These are phyloP conservation scores for Erodium moschatum DNA, from an alignment of 441 rosid genomes.

Conservation along the genomic window DNA sequence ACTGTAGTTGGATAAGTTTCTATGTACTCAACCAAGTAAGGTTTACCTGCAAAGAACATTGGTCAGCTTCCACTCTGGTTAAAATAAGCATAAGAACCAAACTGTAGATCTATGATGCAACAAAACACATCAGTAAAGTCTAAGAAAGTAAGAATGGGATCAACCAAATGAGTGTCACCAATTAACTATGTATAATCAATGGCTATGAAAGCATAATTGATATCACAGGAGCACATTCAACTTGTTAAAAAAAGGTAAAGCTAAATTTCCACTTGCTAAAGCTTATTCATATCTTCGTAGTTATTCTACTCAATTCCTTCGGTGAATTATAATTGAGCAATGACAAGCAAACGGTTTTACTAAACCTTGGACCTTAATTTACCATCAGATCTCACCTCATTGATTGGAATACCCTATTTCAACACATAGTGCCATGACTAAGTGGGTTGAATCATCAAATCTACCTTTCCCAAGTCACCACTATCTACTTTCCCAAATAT, in stretches of 20 bases:
- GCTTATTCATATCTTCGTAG: not conserved
- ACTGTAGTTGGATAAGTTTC: not conserved
- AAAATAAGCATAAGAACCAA: not conserved
- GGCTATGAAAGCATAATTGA: not conserved
- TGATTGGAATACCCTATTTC: not conserved
- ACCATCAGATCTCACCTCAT: not conserved
- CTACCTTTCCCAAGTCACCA: not conserved
- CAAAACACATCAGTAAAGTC: too few species aligned
- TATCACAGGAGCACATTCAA: not conserved
- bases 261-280: too few species aligned
- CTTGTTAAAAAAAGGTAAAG: not conserved
- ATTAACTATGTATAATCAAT: not conserved
- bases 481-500: not conserved
- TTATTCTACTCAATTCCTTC: not conserved
- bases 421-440: not conserved
- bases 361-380: not conserved
- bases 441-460: not conserved
- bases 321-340: not conserved
- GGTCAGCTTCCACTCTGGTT: not conserved
- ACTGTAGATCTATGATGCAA: not conserved
- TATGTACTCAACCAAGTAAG: not conserved
- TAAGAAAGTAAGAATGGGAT: too few species aligned
- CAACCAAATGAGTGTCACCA: not conserved
- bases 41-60: conserved; percentile 9
- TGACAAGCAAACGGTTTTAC: not conserved